Evolutionary conservation across 257 asterid species (phyloP), one percentile per base, ranked within the genome.

Genomic region (Rhazya stricta): DNA sequence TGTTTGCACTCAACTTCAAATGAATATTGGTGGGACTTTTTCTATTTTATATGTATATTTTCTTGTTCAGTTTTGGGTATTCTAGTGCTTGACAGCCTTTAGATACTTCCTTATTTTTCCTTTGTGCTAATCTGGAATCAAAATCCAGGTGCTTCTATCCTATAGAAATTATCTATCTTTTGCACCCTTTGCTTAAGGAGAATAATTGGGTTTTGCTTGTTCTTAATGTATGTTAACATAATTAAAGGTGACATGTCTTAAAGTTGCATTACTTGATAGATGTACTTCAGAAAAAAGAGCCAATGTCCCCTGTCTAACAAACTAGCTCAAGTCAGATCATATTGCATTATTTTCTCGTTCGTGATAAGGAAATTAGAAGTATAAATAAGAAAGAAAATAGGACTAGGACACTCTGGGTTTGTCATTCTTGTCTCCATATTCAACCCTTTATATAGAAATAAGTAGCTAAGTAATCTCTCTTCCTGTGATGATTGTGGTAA

Each of bases 11-110:
- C 68, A 16, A 27, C 32, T 1, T 18, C 19, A 50, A 48, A 34
- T 66, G n/a, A 23, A n/a, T 62, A 8, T n/a, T 62, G 16, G 4
- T 42, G 34, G 6, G 29, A 3, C 51, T 23, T 51, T 58, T 73
- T 9, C 2, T 6, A 15, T 15, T 61, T 61, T 21, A 25, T 15
- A 36, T 53, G 39, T 74, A 6, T 62, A 45, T 65, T 12, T n/a
- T 36, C 51, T 51, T 36, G 36, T 50, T 56, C 66, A 34, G 51
- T 75, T 65, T 43, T 15, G 32, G n/a, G 66, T 23, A 9, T 63
- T 50, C 29, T 60, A 50, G 11, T 56, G 41, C 74, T 71, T 71
- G 74, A 39, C 8, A 39, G 56, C 68, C 21, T 42, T 58, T 68
- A n/a, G 34, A 29, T 19, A 16, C 11, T 27, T 45, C 56, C 3